Evolutionary conservation across 768 basidiomycete species (phyloP).

Genomic region (Phylloporus sp.): DNA sequence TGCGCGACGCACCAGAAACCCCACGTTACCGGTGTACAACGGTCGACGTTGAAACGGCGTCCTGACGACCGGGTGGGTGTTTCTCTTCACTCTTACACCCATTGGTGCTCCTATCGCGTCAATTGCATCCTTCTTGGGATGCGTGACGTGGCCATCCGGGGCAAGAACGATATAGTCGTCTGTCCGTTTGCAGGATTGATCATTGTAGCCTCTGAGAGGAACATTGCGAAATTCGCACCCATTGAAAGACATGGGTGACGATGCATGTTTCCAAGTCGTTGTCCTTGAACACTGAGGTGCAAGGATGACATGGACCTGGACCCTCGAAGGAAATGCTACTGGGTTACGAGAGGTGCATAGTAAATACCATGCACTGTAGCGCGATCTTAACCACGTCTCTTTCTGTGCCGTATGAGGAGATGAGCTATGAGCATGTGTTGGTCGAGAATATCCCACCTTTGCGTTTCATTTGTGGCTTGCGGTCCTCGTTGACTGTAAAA

Average conservation of each 20-base stretch:
- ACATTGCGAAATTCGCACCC: too few species aligned
- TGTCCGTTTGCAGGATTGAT: background rate
- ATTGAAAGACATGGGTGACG: too few species aligned
- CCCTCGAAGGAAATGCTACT: background rate
- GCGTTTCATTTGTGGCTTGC: conserved; percentile 23
- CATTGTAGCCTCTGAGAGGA: background rate
- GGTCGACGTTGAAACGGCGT: conserved; percentile 12
- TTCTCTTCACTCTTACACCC: background rate
- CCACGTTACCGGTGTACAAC: background rate
- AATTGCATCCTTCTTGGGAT: background rate
- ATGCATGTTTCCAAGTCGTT: too few species aligned
- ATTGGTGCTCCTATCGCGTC: conserved; percentile 8
- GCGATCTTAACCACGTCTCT: background rate
- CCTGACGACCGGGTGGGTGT: conserved; percentile 13
- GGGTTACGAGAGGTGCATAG: background rate
- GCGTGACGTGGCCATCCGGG: background rate
- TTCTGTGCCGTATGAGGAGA: conserved; percentile 6
- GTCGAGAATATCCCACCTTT: conserved; percentile 7
- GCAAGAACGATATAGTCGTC: background rate
- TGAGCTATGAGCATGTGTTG: background rate
- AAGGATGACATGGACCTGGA: too few species aligned
- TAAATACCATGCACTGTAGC: background rate
- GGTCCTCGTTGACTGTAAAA: conserved; percentile 9
- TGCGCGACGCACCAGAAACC: conserved; percentile 16
- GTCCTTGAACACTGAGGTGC: too few species aligned